phyloP scores from a whole-genome alignment of 2,329 filamentous ascomycete species.

The Fonsecaea multimorphosa region DNA sequence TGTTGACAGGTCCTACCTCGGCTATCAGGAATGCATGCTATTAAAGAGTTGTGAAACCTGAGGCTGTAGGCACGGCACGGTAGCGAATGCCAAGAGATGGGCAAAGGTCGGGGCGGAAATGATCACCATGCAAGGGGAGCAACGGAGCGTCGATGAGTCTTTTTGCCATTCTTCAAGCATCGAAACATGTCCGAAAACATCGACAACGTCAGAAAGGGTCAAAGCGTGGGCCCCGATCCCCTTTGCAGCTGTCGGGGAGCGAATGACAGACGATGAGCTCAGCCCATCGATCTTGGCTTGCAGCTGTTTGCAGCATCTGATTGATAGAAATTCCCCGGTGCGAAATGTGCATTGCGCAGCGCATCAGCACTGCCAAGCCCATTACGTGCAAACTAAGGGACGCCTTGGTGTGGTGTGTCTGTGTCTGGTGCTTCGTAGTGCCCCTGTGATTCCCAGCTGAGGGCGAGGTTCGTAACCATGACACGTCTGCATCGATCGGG shows the following conservation, averaged over 20 bases:
- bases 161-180: neutral
- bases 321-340: neutral
- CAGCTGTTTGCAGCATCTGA: neutral
- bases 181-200: neutral
- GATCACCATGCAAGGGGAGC: slow-evolving; percentile 7
- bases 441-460: neutral
- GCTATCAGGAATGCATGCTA: neutral
- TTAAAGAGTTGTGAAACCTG: neutral
- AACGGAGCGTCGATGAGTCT: neutral
- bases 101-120: neutral
- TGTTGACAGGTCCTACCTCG: neutral
- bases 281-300: slow-evolving; percentile 1
- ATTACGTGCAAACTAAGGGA: slow-evolving; percentile 1
- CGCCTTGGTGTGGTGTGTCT: neutral
- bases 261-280: neutral
- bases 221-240: neutral
- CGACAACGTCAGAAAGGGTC: neutral
- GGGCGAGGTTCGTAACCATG: slow-evolving; percentile 1
- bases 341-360: neutral
- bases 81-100: slow-evolving; percentile 16
- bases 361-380: slow-evolving; percentile 6
- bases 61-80: neutral
- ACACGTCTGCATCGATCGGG: neutral
- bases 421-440: neutral
- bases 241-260: neutral